Evolutionary conservation across 2,329 filamentous ascomycete species (phyloP), one percentile per base, ranked within the genome.

Genomic region (Alternaria burnsii): DNA sequence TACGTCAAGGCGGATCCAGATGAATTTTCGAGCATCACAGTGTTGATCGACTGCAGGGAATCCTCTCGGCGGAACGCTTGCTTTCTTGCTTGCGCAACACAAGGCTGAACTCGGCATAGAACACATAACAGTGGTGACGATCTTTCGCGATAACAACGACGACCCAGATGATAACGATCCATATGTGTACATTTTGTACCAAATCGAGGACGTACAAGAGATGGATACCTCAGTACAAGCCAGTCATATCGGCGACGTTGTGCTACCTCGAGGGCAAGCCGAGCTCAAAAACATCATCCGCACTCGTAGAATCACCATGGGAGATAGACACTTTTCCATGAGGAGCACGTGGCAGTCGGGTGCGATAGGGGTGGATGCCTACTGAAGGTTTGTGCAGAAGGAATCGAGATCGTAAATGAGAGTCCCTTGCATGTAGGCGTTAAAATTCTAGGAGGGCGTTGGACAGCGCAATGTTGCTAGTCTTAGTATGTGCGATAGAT

Each of bases 71-170:
- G 24, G 53, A 14, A 54, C 53, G 5, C 52, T 63, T 10, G 57
- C 60, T 3, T 59, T 44, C 18, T 14, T 58, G 12, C 54, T 65
- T 14, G 14, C 55, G 3, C 60, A 65, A 26, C 57, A 65, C 38
- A 65, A 65, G 34, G 41, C 46, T 5, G 51, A 55, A 30, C 54
- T 65, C 1, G 54, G 62, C 14, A 32, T 43, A 24, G 60, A 59
- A 32, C 44, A 54, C 16, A 47, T 60, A n/a, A 46, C 40, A 3
- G 24, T 30, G 8, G 40, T 65, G 12, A 26, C 24, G 3, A 59
- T 65, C 43, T 58, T 65, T n/a, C n/a, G 54, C 24, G 55, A 59
- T 4, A 52, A 60, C 48, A 16, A 36, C 14, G 32, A 36, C 32
- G 32, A 36, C 1, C 32, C 32, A 1, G 6, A 36, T 16, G 1